Evolutionary conservation across 2,329 filamentous ascomycete genomes (phyloP).

Genomic region (Pseudogymnoascus sp.): DNA sequence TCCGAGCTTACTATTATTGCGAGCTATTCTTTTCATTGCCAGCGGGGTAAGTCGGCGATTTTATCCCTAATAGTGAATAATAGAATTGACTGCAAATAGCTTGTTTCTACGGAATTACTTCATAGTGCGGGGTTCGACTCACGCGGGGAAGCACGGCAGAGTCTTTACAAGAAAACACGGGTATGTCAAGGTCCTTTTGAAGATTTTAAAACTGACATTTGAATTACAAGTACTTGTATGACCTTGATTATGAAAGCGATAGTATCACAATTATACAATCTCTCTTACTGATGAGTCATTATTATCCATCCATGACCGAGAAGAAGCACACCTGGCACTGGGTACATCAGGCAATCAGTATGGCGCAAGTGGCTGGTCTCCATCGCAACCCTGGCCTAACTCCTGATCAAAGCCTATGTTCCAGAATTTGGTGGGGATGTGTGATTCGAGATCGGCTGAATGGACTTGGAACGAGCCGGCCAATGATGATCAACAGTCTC

Average conservation of each 20-base stretch:
- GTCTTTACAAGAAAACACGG: neutral
- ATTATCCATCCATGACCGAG: slow-evolving; percentile 19
- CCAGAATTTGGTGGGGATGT: slow-evolving; percentile 20
- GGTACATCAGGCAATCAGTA: slow-evolving; percentile 19
- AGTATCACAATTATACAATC: slow-evolving; percentile 17
- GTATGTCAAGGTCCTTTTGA: neutral
- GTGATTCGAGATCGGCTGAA: slow-evolving; percentile 18
- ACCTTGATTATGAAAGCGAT: slow-evolving; percentile 18
- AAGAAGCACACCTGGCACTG: slow-evolving; percentile 23
- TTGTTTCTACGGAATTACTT: slow-evolving; percentile 12
- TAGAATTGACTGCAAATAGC: neutral
- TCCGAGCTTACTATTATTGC: slow-evolving; percentile 4
- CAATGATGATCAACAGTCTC: slow-evolving; percentile 20
- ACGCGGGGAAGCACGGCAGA: neutral
- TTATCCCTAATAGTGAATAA: neutral
- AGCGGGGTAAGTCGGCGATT: neutral
- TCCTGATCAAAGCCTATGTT: slow-evolving; percentile 13
- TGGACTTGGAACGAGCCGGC: slow-evolving; percentile 18
- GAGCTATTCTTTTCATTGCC: neutral
- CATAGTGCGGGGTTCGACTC: slow-evolving; percentile 14
- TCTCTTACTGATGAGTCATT: slow-evolving; percentile 19
- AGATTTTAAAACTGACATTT: neutral
- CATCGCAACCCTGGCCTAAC: slow-evolving; percentile 16
- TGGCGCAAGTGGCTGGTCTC: slow-evolving; percentile 17
- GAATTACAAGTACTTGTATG: slow-evolving; percentile 14